Base-by-base conservation (phyloP, 176 grass and related monocot species). In the Musa beccarii region DNA sequence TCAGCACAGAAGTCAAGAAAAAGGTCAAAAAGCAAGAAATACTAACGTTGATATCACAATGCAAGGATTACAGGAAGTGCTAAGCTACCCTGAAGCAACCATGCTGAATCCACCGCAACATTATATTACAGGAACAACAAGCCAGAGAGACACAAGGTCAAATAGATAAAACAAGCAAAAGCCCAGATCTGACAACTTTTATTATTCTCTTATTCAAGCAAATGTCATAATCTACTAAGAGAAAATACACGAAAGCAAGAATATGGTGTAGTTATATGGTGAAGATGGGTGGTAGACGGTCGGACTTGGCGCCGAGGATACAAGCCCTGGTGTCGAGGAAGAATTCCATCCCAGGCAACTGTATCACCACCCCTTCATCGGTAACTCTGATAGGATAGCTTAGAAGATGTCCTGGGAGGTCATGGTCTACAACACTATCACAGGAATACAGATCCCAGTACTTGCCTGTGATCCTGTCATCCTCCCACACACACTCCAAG, bases 321-420 rank as follows among this genome's bases (percentile, higher is more conserved):
- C 21, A 81, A 24, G 90, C 90, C 22, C 59, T 62, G 0, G 90
- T 93, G 66, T 93, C 90, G 0, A 90, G 93, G 84, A 97, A 93
- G 72, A 62, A 81, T 49, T 80, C 87, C 9, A 78, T 81, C 2
- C 93, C 93, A 0, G 93, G 90, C 67, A 97, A 54, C 78, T 97
- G 86, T 7, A 52, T 87, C 16, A 93, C 75, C 0, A 26, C 67
- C 53, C 93, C 93, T 1, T 90, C 88, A 59, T 72, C 79, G 0
- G 51, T 50, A 54, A 97, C 51, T 0, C 68, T 63, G 22, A 93
- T 22, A 0, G 90, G 93, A 54, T 97, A 97, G 56, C 86, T 85
- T 19, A 97, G 86, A 1, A 97, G 90, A 82, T 97, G 90, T 1
- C 94, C 94, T 0, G 94, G 94, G 24, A 97, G 88, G 82, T 97